Base-by-base conservation (phyloP, 2,329 filamentous ascomycete genomes). In the Pyricularia sp. region DNA sequence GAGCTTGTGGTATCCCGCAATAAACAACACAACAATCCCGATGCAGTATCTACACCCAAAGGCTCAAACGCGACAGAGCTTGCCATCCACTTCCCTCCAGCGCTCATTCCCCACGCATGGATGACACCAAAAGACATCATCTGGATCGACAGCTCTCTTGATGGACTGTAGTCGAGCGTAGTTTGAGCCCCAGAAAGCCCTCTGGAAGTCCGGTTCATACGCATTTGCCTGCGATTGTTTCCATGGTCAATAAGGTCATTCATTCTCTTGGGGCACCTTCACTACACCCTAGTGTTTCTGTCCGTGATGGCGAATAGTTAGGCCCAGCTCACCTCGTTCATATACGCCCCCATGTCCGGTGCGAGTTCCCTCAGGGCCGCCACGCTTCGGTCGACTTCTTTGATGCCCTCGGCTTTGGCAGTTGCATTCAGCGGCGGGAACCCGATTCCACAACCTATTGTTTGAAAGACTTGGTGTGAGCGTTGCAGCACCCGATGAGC, bases 51-150 rank as follows among this genome's bases (percentile, higher is more conserved):
- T 55, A 24, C 16, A 60, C 31, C 55, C 1, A 7, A 19, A 13
- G 7, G 7, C 22, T 59, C 71, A 64, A 22, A 70, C 67, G 22
- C 65, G 65, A 61, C 68, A 70, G 24, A 70, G 65, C 60, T 57
- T 44, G 24, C 62, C 62, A 4, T 49, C 68, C 2, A 68, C 65
- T 65, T 70, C 66, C 26, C 65, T n/a, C 70, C 73, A 74, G 13
- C 69, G 49, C 64, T 73, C 72, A 64, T 69, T 73, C 5, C 75
- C 75, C 7, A 77, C 75, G 65, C 75, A 77, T 19, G 74, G 71
- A 55, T 72, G 71, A 69, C 75, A 77, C 68, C 75, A 76, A 64
- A 79, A 73, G 10, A 79, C 71, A 68, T 77, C 75, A 2, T 69
- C 69, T 0, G 76, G 76, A 65, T 79, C 76, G 16, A 76, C 68